A percentile compares a stretch with the other conserved stretches of the same genome.
Conservation (phyloP, 164 flowering plant species). For the Nymphaea thermarum region DNA sequence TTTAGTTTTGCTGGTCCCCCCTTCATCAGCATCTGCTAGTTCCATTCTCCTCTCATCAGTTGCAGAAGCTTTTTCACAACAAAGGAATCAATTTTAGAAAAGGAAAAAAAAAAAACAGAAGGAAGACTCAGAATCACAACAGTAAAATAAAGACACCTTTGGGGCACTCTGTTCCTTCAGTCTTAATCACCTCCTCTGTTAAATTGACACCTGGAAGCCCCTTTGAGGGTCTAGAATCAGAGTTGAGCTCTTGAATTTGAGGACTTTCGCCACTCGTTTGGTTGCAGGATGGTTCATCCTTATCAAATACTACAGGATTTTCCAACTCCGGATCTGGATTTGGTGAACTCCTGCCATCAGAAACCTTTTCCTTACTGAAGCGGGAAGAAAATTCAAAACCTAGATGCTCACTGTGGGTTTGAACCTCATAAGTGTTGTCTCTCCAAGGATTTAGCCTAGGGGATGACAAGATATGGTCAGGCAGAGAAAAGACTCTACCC, state of each 20-base stretch:
- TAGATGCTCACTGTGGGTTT: slow-evolving; percentile 6
- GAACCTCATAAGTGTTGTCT: slow-evolving; percentile 13
- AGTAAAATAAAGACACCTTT: slow-evolving; percentile 22
- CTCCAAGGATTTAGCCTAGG: slow-evolving; percentile 53
- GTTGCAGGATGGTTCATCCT: neutral
- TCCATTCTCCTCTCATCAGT: slow-evolving; percentile 16
- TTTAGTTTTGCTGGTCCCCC: neutral
- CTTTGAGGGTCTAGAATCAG: slow-evolving; percentile 10
- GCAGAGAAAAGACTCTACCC: slow-evolving; percentile 57
- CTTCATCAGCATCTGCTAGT: slow-evolving; percentile 9
- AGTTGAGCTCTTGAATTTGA: slow-evolving; percentile 5
- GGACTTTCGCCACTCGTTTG: neutral
- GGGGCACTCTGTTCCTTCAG: slow-evolving; percentile 11
- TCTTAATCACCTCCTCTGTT: slow-evolving; percentile 9
- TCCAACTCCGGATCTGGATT: neutral
- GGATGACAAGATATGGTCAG: slow-evolving; percentile 41
- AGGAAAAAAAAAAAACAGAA: neutral
- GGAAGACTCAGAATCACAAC: neutral
- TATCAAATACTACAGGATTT: neutral
- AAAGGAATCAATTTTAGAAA: neutral
- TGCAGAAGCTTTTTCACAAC: slow-evolving; percentile 12
- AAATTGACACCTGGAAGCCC: slow-evolving; percentile 10
- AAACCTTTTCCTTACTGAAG: neutral
- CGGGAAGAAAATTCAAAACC: neutral
- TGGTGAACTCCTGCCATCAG: neutral